These are phyloP conservation scores for Emydomyces testavorans DNA, from an alignment of 2,329 filamentous ascomycete species.

Conservation along the genomic window DNA sequence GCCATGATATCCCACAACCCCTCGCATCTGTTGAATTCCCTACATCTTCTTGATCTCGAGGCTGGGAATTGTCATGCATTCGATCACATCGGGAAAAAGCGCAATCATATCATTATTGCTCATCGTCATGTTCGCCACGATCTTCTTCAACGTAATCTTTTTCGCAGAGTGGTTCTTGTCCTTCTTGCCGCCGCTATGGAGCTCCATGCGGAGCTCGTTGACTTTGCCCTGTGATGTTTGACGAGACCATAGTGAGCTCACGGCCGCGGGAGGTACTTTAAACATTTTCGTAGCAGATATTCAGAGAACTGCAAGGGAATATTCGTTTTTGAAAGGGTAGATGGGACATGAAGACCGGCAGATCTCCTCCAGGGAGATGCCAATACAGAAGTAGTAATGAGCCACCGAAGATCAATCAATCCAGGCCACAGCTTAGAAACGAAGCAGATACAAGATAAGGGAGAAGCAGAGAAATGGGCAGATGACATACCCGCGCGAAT, in stretches of 20 bases:
- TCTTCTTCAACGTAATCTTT: slow-evolving; percentile 98
- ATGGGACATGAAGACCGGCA: not conserved
- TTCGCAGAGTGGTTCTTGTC: slow-evolving; percentile 92
- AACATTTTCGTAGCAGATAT: slow-evolving; percentile 20
- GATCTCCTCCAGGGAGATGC: not conserved
- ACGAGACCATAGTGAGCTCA: slow-evolving; percentile 25
- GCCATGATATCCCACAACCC: not conserved
- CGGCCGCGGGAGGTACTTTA: slow-evolving; percentile 22
- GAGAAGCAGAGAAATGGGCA: slow-evolving; percentile 22
- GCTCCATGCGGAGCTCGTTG: slow-evolving; percentile 85
- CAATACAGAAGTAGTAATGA: no score
- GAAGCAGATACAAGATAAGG: slow-evolving; percentile 15
- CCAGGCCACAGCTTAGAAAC: not conserved
- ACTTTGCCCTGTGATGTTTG: slow-evolving; percentile 77
- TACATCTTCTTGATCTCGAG: slow-evolving; percentile 99
- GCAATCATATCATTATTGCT: slow-evolving; percentile 99
- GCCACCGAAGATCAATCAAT: no score
- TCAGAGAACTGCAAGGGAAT: not conserved
- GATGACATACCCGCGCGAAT: slow-evolving; percentile 74
- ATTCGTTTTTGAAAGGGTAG: not conserved
- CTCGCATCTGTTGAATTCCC: slow-evolving; percentile 15
- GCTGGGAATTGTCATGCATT: slow-evolving; percentile 86
- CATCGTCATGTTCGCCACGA: slow-evolving; percentile 99
- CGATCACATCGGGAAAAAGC: slow-evolving; percentile 87
- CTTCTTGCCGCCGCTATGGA: slow-evolving; percentile 90